phyloP scores from a whole-genome alignment of 2,329 filamentous ascomycete species.

The Talaromyces sp. region DNA sequence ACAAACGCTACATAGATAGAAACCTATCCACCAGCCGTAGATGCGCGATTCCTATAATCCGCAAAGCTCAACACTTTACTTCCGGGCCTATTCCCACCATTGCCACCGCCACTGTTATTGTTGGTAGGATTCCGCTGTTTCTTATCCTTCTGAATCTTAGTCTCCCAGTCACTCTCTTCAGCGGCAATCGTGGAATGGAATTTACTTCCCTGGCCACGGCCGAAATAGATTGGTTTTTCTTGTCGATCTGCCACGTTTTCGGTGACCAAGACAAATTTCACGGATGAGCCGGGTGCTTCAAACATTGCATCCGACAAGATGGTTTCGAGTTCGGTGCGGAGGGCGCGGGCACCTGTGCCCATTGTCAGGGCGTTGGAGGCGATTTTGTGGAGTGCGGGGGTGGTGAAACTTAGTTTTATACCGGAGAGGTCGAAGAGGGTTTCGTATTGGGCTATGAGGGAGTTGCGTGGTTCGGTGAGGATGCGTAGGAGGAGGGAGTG shows the following conservation, averaged over 20 bases:
- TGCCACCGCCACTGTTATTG: background rate
- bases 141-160: conserved; percentile 32
- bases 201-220: conserved; percentile 49
- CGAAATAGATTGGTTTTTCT: conserved; percentile 54
- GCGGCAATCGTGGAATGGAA: conserved; percentile 51
- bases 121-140: conserved; percentile 27
- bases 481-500: conserved; percentile 72
- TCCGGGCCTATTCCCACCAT: conserved; percentile 16
- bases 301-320: conserved; percentile 78
- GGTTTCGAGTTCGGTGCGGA: conserved; percentile 78
- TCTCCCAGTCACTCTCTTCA: conserved; percentile 52
- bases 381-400: conserved; percentile 73
- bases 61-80: conserved; percentile 37
- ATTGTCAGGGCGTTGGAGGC: conserved; percentile 66
- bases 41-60: conserved; percentile 39
- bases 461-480: conserved; percentile 87
- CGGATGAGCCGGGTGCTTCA: conserved; percentile 64
- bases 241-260: conserved; percentile 64
- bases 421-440: conserved; percentile 79
- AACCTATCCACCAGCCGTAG: conserved; percentile 27
- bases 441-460: conserved; percentile 81
- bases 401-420: conserved; percentile 77
- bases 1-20: background rate
- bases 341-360: conserved; percentile 74
- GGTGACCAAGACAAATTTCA: conserved; percentile 70